Conservation (phyloP, 1,284 basidiomycete genomes). For the Vanrija pseudolonga region DNA sequence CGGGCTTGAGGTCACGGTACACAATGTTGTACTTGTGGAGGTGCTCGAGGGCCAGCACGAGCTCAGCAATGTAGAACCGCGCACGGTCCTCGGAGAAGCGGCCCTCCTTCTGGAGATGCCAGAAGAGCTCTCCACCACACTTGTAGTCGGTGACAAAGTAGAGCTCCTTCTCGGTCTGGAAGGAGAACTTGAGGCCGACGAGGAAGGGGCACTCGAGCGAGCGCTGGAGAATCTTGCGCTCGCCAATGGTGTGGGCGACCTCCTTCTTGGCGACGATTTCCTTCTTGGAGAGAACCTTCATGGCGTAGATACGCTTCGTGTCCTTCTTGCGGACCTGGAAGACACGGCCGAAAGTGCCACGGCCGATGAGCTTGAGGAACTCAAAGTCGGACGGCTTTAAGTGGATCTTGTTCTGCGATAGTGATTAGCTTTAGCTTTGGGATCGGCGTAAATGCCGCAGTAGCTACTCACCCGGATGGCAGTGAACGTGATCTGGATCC, state of each 20-base stretch:
- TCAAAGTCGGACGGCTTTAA: slow-evolving; percentile 92
- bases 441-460: background rate
- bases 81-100: slow-evolving; percentile 88
- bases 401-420: slow-evolving; percentile 66
- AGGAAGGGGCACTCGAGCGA: slow-evolving; percentile 94
- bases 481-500: slow-evolving; percentile 91
- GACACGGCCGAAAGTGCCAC: slow-evolving; percentile 97
- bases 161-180: slow-evolving; percentile 93
- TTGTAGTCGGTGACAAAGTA: slow-evolving; percentile 99
- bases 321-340: slow-evolving; percentile 98
- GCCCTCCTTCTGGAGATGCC: slow-evolving; percentile 94
- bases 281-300: slow-evolving; percentile 98
- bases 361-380: slow-evolving; percentile 96
- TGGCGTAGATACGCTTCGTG: slow-evolving; percentile 98
- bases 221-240: slow-evolving; percentile 95
- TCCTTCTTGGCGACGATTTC: slow-evolving; percentile 99
- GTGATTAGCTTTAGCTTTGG: background rate
- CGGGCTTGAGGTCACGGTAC: slow-evolving; percentile 93
- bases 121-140: slow-evolving; percentile 96
- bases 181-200: slow-evolving; percentile 96
- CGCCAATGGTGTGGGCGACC: slow-evolving; percentile 98
- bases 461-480: slow-evolving; percentile 69
- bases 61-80: slow-evolving; percentile 91
- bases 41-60: slow-evolving; percentile 90
- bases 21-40: slow-evolving; percentile 96